Base-by-base conservation (phyloP, 805 yeast genomes). In the Candida xyloterini region DNA sequence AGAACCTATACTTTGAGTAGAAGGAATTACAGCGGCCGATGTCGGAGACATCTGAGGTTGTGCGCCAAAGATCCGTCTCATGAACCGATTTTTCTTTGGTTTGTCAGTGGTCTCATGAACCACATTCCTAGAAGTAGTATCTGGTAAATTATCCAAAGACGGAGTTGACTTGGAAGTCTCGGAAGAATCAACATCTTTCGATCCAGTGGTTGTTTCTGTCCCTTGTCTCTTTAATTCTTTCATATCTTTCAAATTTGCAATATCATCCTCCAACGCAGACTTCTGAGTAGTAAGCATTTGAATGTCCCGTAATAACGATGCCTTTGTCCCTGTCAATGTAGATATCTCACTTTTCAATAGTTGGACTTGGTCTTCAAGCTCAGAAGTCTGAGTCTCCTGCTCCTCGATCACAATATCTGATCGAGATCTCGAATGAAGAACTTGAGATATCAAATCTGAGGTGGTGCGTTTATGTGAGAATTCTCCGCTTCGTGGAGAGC, bases 231-330 rank as follows among this genome's bases (percentile, higher is more conserved):
- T 45, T 30, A 46, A 37, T 13, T 48, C 51, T 40, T 35, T 55
- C 27, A 81, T 62, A 38, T 80, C 25, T 7, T 23, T 23, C 10
- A 23, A 5, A 23, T 23, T 23, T 9, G 25, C 25, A 23, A 23
- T 23, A 4, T 23, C 86, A 13, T 50, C 45, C 33, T 60, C 63
- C 36, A 87, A 60, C 13, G 62, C 59, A 24, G 63, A 66, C 59
- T 74, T 81, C 33, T 73, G 71, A 0, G 51, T 44, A 22, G 63
- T 69, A 46, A 88, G 63, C 14, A 64, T 71, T 33, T 68, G 72
- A 10, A 84, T 68, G 27, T 83, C 88, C 30, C 63, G 66, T 15
- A 65, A 42, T 25, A 81, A 48, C 5, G 58, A 57, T 2, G 71
- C 67, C 46, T 73, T 77, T 1, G 67, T 62, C 1, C 67, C 36